Base-by-base conservation (phyloP, 176 grass and related monocot species). In the Triticum timopheevii region DNA sequence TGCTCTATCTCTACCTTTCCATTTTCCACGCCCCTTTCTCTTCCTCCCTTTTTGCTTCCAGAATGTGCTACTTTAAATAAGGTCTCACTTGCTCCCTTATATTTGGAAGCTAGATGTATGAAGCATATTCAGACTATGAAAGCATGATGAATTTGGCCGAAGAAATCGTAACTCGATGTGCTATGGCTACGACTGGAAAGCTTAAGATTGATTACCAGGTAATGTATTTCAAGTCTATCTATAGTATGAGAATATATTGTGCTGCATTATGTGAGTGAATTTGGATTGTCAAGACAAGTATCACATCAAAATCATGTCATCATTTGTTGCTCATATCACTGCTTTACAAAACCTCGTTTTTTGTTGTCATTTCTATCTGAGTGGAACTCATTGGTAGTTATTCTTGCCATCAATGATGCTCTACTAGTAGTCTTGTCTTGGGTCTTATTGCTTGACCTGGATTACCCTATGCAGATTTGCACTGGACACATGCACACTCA, bases 61-160 rank as follows among this genome's bases (percentile, higher is more conserved):
- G 24, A 91, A 65, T 86, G 56, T 73, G 68, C 35, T 79, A 76
- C 59, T 30, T 74, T 39, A 67, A 69, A 68, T 80, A 54, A 76
- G n/a, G 49, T 80, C 77, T 87, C 49, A 88, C 12, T 85, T 2
- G 10, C 40, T 88, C 77, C 20, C 23, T 88, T 88, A n/a, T 81
- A 49, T 83, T 89, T 93, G 81, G 65, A 84, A 85, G 85, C 76
- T 94, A 98, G 97, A 96, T 98, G 84, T 98, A 98, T 90, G 97
- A 98, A 90, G 94, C 97, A 88, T 98, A 98, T 91, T 94, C 97
- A n/a, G 97, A 98, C 87, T 98, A 98, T 84, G 86, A 98, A 91
- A 96, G 92, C 88, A 98, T 98, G 94, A 98, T 98, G 92, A 94
- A 88, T 89, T 88, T 98, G 90, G 97, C 97, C 4, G 97, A 98